Percentiles rank a stretch among this genome's conserved stretches.
These are phyloP conservation scores for Avicennia marina DNA, from an alignment of 257 asterid genomes.

Conservation along the genomic window DNA sequence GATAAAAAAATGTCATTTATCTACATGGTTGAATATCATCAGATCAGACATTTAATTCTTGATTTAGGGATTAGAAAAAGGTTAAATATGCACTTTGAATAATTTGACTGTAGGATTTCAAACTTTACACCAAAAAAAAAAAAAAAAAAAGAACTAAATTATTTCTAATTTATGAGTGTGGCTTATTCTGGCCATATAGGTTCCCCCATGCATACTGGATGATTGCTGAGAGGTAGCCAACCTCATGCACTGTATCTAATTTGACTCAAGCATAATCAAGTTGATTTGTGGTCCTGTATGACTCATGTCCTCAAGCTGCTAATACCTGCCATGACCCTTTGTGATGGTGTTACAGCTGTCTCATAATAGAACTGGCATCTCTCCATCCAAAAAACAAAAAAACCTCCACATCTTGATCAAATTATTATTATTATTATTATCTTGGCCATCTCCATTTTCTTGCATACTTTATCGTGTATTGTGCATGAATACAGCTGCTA, in stretches of 20 bases:
- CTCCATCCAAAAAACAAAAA: background rate
- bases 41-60: background rate
- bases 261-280: constrained; percentile 23
- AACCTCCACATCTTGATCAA: constrained; percentile 8
- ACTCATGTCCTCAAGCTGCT: constrained; percentile 27
- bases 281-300: constrained; percentile 38
- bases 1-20: too few relatives aligned
- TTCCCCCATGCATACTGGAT: constrained; percentile 24
- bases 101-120: background rate
- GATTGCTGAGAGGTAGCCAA: constrained; percentile 3
- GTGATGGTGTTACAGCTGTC: constrained; percentile 37
- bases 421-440: background rate
- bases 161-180: constrained; percentile 11
- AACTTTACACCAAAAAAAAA: background rate
- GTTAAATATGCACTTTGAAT: background rate
- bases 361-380: constrained; percentile 14
- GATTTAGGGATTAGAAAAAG: background rate
- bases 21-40: too few relatives aligned
- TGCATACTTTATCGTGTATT: background rate
- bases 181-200: constrained; percentile 10
- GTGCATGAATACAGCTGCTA: background rate
- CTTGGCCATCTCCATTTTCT: constrained; percentile 4
- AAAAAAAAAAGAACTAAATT: constrained; percentile 2
- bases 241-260: constrained; percentile 27
- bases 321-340: constrained; percentile 29